Evolutionary conservation across 2,329 filamentous ascomycete species (phyloP).

Genomic region (Tolypocladium sp.): DNA sequence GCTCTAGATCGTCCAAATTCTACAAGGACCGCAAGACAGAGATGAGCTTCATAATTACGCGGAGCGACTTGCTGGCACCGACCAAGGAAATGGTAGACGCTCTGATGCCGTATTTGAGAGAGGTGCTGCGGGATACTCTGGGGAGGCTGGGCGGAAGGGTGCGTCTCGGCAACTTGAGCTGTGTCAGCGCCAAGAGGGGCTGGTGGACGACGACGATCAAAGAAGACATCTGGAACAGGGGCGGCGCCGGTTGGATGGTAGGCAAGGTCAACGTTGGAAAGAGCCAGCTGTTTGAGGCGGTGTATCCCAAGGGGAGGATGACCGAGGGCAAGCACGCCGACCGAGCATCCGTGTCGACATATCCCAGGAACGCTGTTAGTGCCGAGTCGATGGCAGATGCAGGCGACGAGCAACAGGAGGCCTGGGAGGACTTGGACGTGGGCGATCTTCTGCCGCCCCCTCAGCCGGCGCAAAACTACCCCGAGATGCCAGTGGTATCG

Average conservation of each 20-base stretch:
- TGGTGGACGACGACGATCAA: constrained; percentile 92
- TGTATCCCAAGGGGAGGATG: constrained; percentile 70
- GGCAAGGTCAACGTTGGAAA: constrained; percentile 99
- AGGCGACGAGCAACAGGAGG: constrained; percentile 7
- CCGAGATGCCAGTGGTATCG: constrained; percentile 78
- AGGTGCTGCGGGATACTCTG: constrained; percentile 68
- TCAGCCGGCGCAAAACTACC: constrained; percentile 64
- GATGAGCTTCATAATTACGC: constrained; percentile 83
- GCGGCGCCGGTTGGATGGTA: constrained; percentile 88
- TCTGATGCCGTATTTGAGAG: constrained; percentile 76
- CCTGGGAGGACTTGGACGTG: constrained; percentile 23
- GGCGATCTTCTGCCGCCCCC: constrained; percentile 64
- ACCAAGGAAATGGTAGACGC: constrained; percentile 74
- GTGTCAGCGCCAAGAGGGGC: constrained; percentile 73
- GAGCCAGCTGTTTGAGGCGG: constrained; percentile 77
- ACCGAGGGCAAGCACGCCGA: constrained; percentile 15
- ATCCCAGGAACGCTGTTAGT: constrained; percentile 5
- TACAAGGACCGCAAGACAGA: constrained; percentile 60
- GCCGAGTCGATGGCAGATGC: constrained; percentile 20
- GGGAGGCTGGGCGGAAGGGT: constrained; percentile 57
- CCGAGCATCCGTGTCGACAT: constrained; percentile 7
- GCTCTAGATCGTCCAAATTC: constrained; percentile 59
- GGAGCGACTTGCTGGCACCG: constrained; percentile 77
- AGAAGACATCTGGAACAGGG: constrained; percentile 74
- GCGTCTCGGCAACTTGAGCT: constrained; percentile 79